Evolutionary conservation across 257 asterid genomes (phyloP).

Genomic region (Linderniella brevidens): DNA sequence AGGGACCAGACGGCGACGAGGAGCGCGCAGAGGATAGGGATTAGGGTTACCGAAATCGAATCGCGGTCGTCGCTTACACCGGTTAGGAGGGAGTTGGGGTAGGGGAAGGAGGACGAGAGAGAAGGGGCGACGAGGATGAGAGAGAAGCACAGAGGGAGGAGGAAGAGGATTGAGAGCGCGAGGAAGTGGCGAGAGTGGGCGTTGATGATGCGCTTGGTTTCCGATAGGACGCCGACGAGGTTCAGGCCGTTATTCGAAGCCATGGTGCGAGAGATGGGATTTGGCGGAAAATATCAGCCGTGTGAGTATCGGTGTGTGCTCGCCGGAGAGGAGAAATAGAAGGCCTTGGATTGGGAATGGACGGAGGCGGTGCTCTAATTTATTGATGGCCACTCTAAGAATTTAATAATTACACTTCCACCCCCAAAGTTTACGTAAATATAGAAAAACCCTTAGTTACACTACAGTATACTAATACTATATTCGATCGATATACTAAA

Average conservation of each 20-base stretch:
- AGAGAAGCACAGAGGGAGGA: conserved; percentile 70
- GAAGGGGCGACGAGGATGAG: conserved; percentile 37
- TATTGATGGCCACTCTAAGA: too few species aligned
- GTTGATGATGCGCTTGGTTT: conserved; percentile 65
- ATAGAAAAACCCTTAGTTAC: too few species aligned
- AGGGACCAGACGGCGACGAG: conserved; percentile 24
- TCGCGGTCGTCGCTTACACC: conserved; percentile 9
- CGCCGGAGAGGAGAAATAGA: too few species aligned
- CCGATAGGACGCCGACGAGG: conserved; percentile 63
- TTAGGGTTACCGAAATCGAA: conserved; percentile 10
- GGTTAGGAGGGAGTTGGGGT: conserved; percentile 12
- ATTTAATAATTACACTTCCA: too few species aligned
- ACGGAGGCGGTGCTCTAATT: too few species aligned
- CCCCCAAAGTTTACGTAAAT: too few species aligned
- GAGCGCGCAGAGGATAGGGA: conserved; percentile 18
- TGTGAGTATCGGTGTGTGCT: too few species aligned
- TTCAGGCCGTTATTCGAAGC: conserved; percentile 32
- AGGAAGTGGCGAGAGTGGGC: conserved; percentile 95
- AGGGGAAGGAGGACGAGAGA: conserved; percentile 21
- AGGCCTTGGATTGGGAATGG: too few species aligned
- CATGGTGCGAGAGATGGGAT: conserved; percentile 15
- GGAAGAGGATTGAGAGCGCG: conserved; percentile 67
- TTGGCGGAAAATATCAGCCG: too few species aligned
- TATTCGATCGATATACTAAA: too few species aligned
- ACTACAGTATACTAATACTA: too few species aligned